Evolutionary conservation across 371 early-diverging fungal genomes (phyloP).

Genomic region (Apophysomyces ossiformis): DNA sequence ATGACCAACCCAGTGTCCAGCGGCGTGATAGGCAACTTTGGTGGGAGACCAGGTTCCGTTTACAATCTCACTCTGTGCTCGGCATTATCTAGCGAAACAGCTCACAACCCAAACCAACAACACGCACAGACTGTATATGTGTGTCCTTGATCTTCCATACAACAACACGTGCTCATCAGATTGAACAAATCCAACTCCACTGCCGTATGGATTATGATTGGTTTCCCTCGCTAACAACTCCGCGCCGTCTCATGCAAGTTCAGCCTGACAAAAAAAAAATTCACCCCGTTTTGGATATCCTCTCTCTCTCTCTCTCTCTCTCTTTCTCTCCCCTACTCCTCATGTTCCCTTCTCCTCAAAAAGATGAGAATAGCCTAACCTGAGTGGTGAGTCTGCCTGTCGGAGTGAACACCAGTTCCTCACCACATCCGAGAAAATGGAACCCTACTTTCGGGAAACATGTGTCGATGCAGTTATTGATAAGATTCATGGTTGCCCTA

Average conservation of each 20-base stretch:
- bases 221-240: neutral
- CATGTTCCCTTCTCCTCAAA: no score
- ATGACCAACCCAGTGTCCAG: conserved; percentile 11
- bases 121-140: conserved; percentile 5
- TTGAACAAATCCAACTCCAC: conserved; percentile 14
- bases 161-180: conserved; percentile 15
- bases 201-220: conserved; percentile 2
- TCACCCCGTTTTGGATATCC: neutral
- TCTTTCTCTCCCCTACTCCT: neutral
- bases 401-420: no score
- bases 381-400: no score
- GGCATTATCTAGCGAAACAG: conserved; percentile 9
- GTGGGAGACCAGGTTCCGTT: conserved; percentile 12
- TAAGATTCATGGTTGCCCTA: no score
- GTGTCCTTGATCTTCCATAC: conserved; percentile 11
- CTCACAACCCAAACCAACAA: neutral
- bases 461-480: no score
- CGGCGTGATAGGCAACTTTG: conserved; percentile 11
- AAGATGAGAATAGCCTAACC: no score
- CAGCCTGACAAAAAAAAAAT: conserved; percentile 7
- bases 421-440: no score
- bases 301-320: neutral
- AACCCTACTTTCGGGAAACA: no score
- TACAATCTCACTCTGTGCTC: conserved; percentile 12
- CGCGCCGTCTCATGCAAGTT: conserved; percentile 11